These are phyloP conservation scores for Colletotrichum orchidophilum DNA, from an alignment of 2,329 filamentous ascomycete species.

Conservation along the genomic window DNA sequence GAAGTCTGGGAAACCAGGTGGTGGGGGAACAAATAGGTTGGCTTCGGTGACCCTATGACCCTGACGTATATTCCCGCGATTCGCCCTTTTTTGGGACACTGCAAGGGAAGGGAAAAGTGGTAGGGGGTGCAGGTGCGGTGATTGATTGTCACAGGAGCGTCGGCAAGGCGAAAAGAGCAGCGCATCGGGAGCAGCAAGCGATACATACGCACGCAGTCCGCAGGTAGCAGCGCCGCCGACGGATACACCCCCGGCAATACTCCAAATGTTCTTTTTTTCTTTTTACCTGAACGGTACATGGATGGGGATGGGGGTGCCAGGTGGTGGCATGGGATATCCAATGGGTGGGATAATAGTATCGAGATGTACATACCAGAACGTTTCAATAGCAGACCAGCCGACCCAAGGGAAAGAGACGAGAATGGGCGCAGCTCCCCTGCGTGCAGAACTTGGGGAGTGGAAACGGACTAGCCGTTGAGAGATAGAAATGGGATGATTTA, in stretches of 20 bases:
- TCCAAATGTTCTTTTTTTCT: background rate
- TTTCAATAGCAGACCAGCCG: background rate
- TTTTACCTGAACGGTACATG: background rate
- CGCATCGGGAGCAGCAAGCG: background rate
- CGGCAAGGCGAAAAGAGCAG: background rate
- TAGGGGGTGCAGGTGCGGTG: slow-evolving; percentile 18
- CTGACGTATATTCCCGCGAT: slow-evolving; percentile 33
- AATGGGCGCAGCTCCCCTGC: slow-evolving; percentile 18
- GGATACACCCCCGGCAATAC: background rate
- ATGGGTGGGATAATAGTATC: slow-evolving; percentile 19
- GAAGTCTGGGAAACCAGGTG: slow-evolving; percentile 30
- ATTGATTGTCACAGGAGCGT: slow-evolving; percentile 25
- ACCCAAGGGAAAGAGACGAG: background rate
- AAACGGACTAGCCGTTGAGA: slow-evolving; percentile 17
- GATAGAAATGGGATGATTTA: slow-evolving; percentile 24
- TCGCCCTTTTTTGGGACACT: slow-evolving; percentile 30
- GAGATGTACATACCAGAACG: slow-evolving; percentile 30
- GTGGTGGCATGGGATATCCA: background rate
- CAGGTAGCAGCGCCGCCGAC: background rate
- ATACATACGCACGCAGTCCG: background rate
- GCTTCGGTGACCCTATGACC: slow-evolving; percentile 32
- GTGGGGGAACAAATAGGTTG: slow-evolving; percentile 33
- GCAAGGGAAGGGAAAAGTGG: slow-evolving; percentile 32
- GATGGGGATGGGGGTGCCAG: background rate
- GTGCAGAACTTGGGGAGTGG: slow-evolving; percentile 6